Evolutionary conservation across 345 rosid genomes (phyloP).

Genomic region (Camelina sativa): DNA sequence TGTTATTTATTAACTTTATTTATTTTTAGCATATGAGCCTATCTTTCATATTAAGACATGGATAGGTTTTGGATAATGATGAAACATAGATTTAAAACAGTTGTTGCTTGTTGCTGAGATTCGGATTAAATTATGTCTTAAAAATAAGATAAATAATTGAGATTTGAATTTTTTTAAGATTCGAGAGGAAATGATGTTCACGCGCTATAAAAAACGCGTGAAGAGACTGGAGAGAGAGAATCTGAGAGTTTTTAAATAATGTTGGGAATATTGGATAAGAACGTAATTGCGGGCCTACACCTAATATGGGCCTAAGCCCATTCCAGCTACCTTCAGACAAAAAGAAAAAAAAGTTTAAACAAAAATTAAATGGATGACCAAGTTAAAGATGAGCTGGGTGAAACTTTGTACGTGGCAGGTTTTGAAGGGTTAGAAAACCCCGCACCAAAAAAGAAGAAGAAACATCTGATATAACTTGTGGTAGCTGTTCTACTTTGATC

Average conservation of each 20-base stretch:
- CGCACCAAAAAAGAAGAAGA: constrained; percentile 4
- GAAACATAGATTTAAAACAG: constrained; percentile 7
- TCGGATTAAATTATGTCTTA: not conserved
- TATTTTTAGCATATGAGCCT: not conserved
- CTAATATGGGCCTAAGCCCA: constrained; percentile 33
- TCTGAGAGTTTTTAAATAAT: not conserved
- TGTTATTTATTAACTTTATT: not conserved
- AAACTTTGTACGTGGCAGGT: constrained; percentile 11
- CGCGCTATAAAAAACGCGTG: not conserved
- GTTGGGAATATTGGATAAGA: constrained; percentile 27
- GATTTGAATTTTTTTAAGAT: constrained; percentile 11
- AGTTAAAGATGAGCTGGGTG: constrained; percentile 1
- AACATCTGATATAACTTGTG: no score
- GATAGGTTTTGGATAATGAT: constrained; percentile 27
- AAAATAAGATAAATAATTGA: not conserved
- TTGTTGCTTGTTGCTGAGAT: constrained; percentile 26
- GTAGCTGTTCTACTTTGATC: no score
- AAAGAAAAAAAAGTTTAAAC: not conserved
- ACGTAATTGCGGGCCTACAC: constrained; percentile 19
- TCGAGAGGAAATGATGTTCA: not conserved
- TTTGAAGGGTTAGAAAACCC: not conserved
- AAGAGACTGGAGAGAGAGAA: not conserved
- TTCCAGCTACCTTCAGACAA: not conserved
- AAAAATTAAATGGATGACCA: not conserved
- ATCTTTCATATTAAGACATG: not conserved